A percentile compares a stretch with the other conserved stretches of the same genome.
phyloP scores from a whole-genome alignment of 768 basidiomycete species.

The Collybia sp. region DNA sequence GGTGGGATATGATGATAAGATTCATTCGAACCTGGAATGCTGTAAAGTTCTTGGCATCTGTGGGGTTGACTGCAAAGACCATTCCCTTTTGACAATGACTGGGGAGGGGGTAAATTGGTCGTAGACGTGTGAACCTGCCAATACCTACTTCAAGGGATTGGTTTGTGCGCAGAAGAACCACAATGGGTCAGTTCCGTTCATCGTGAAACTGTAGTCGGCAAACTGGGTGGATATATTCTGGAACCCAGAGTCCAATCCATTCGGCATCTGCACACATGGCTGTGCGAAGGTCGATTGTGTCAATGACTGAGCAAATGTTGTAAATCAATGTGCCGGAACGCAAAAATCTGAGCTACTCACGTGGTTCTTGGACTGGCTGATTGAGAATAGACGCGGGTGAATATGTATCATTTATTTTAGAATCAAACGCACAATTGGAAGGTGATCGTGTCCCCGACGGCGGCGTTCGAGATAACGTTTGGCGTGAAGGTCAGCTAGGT shows the following conservation, averaged over 20 bases:
- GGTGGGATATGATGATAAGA: neutral
- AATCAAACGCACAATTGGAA: constrained; percentile 41
- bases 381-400: neutral
- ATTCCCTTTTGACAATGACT: constrained; percentile 51
- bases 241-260: constrained; percentile 52
- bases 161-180: constrained; percentile 64
- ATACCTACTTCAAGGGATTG: constrained; percentile 15
- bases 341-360: constrained; percentile 16
- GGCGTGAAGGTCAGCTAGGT: constrained; percentile 35
- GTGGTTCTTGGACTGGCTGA: constrained; percentile 40
- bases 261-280: constrained; percentile 41
- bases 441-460: constrained; percentile 39
- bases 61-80: constrained; percentile 60
- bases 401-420: neutral
- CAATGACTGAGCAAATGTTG: constrained; percentile 33
- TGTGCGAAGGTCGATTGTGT: constrained; percentile 56
- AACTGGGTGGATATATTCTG: constrained; percentile 26
- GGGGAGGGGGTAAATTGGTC: neutral
- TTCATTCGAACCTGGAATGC: constrained; percentile 35
- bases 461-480: constrained; percentile 28
- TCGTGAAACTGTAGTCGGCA: constrained; percentile 41
- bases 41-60: constrained; percentile 37
- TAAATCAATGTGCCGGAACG: neutral
- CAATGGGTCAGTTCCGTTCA: constrained; percentile 40
- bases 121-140: neutral